Evolutionary conservation across 495 filamentous ascomycete genomes (phyloP), one percentile per base, ranked within the genome.

Genomic region (Astrothelium macrocarpum): DNA sequence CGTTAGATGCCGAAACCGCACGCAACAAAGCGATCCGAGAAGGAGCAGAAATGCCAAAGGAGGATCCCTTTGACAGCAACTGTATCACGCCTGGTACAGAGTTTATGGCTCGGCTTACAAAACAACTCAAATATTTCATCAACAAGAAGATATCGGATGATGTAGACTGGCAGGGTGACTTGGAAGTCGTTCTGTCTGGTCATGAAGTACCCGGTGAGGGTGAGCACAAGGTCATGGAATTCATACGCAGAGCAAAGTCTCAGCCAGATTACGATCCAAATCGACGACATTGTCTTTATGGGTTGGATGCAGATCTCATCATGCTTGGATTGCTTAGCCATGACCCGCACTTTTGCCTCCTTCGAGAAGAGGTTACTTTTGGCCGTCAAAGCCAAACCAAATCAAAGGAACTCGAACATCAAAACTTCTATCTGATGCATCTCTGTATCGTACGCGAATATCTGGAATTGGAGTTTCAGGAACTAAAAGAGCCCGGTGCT

Each of bases 211-310:
- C 95, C 0, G 95, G 95, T 62, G 95, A 99, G 76, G 95, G 95
- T 62, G 95, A 98, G 76, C 94, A 98, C 78, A 99, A 99, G 78
- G 96, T 99, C 74, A 99, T 97, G 95, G 95, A 99, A 75, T 97
- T 97, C 73, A 99, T 99, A 73, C 88, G 95, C 64, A 86, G 91
- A 71, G 87, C 94, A 34, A 97, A 97, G 79, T 89, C 92, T 49
- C 95, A 99, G 72, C 88, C 90, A 2, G 83, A 87, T 64, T 99
- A 99, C 72, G 85, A 95, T 70, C 85, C 91, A n/a, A 97, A 99
- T 71, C 83, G 94, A 64, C 90, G 95, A 53, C 95, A 99, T 74
- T 99, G 95, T 76, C 79, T 99, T 45, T 99, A 99, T 71, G 95
- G 95, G 5, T 82, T 99, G 32, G 95, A 99, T 78, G 95, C 95